Percentiles rank a stretch among this genome's conserved stretches.
Conservation (phyloP, 2,329 filamentous ascomycete genomes). For the Neurospora sp. region DNA sequence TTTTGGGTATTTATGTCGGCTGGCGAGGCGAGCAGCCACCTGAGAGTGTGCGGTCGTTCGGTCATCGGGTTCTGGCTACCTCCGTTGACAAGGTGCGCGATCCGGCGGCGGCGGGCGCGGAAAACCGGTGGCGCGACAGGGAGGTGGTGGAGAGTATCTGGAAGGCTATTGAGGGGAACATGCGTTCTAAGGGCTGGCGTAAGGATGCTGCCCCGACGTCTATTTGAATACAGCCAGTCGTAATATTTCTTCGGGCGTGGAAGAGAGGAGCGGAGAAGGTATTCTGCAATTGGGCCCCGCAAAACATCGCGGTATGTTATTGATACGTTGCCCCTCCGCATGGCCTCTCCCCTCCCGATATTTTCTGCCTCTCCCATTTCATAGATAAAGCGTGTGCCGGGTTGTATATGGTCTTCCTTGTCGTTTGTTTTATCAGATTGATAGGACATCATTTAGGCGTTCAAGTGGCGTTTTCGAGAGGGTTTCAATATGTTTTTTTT, state of each 20-base stretch:
- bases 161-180: conserved; percentile 77
- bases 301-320: background rate
- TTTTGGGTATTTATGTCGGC: conserved; percentile 79
- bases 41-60: conserved; percentile 71
- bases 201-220: conserved; percentile 55
- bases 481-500: background rate
- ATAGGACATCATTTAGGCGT: background rate
- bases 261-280: background rate
- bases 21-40: conserved; percentile 80
- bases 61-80: conserved; percentile 68
- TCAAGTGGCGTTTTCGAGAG: background rate
- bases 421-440: background rate
- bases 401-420: background rate
- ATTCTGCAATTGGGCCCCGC: background rate
- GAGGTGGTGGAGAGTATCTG: conserved; percentile 91
- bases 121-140: conserved; percentile 70
- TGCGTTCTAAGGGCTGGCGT: conserved; percentile 77
- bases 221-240: conserved; percentile 21
- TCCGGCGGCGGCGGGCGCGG: conserved; percentile 31
- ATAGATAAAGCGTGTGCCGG: background rate
- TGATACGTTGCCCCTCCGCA: background rate
- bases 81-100: conserved; percentile 77
- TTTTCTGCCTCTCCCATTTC: background rate
- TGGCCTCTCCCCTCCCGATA: background rate
- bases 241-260: background rate